Evolutionary conservation across 2,329 filamentous ascomycete genomes (phyloP), one percentile per base, ranked within the genome.

Genomic region (Ustulina deusta): DNA sequence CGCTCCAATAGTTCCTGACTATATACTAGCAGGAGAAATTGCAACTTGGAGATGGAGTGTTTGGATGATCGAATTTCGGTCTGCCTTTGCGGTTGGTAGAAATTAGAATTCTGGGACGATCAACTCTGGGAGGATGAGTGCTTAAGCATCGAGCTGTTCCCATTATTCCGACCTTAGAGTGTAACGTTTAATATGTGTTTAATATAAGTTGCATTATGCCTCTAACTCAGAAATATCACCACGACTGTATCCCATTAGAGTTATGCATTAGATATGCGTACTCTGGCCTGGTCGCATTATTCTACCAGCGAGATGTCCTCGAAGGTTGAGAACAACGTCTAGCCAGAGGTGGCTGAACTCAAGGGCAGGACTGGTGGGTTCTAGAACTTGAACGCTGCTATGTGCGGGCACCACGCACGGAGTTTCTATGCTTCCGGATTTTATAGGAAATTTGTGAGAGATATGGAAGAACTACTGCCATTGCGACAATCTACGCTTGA

Each of bases 131-230:
- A 32, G 32, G 25, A 56, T 49, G 46, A 17, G 49, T 32, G 5
- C 25, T 42, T 22, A 13, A 36, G 6, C 15, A 46, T 42, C 17
- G 32, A 55, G 56, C 32, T 46, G 11, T 32, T 34, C 36, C 29
- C 42, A n/a, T 34, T 44, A 46, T 57, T 38, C 6, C 29, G 5
- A 22, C 46, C 17, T 55, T 34, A 34, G 22, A 59, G 25, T 42
- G 22, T 55, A 67, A 61, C 49, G 61, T 64, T 61, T 64, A 25
- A 51, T 22, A 29, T 42, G 11, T 20, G 5, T 25, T 54, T 20
- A 49, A 48, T 65, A 54, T 36, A 48, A 52, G n/a, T 20, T 36
- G 20, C 25, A 46, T 34, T 32, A 34, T 22, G 22, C 4, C 10
- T 11, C 15, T 34, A 17, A 51, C 54, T 6, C 11, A n/a, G 52